A percentile compares a stretch with the other conserved stretches of the same genome.
Conservation (phyloP, 208 protist species). For the Chromosphaera perkinsii region DNA sequence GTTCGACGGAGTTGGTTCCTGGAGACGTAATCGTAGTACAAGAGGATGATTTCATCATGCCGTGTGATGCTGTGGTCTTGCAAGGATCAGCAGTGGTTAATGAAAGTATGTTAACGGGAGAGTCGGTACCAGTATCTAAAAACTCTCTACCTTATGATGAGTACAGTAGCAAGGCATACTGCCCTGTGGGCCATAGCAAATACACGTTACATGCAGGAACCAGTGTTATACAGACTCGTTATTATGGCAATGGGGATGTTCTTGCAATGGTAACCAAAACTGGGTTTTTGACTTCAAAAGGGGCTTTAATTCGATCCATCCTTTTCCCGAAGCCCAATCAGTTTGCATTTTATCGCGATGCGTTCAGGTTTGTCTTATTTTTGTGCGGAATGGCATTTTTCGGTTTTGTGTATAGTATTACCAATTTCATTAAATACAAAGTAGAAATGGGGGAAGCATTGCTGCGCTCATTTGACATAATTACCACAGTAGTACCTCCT, state of each 20-base stretch:
- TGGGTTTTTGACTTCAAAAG: neutral
- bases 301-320: neutral
- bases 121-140: neutral
- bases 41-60: neutral
- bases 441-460: slow-evolving; percentile 13
- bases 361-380: slow-evolving; percentile 86
- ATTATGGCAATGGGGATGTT: neutral
- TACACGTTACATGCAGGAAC: neutral
- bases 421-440: neutral
- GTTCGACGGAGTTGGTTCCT: neutral
- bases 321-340: slow-evolving; percentile 67
- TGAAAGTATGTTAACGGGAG: neutral
- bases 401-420: slow-evolving; percentile 22
- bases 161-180: neutral
- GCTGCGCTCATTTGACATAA: slow-evolving; percentile 46
- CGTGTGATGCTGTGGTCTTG: neutral
- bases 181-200: neutral
- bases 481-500: slow-evolving; percentile 55
- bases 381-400: slow-evolving; percentile 70
- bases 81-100: neutral
- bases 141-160: neutral
- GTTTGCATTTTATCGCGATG: slow-evolving; percentile 83
- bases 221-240: neutral
- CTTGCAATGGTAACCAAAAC: neutral
- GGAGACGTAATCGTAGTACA: neutral